Base-by-base conservation (phyloP, 352 stramenopile genomes). In the Detonula confervacea region DNA sequence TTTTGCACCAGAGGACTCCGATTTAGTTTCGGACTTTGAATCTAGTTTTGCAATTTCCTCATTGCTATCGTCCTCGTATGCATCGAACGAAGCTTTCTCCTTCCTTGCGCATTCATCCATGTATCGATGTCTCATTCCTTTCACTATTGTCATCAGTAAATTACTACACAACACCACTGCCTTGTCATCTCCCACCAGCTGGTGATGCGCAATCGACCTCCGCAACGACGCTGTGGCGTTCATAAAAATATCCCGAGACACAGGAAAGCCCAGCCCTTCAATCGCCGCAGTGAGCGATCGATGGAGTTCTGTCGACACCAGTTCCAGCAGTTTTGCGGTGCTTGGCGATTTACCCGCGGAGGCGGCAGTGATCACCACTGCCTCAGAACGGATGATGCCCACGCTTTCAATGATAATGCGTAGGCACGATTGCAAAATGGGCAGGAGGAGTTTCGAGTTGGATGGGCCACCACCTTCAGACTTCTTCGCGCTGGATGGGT, bases 381-480 rank as follows among this genome's bases (percentile, higher is more conserved):
- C 81, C 44, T 88, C 78, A 35, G 52, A 77, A 7, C 78, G 72
- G 46, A 87, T 73, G 33, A 87, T 77, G 0, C 72, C 76, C 18
- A 87, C 61, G 39, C 63, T 72, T 39, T 67, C 75, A 25, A 93
- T 14, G 14, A 90, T 47, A 44, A 87, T 74, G 47, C 90, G 77
- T 33, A 93, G 60, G 51, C 79, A 88, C 8, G 90, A 90, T 39
- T 91, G 87, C 14, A 95, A 72, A 54, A 95, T 89, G 16, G 88
- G 90, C 6, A 95, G 66, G 14, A 95, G 73, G 11, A 93, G 70
- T 51, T 91, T 93, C 20, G 90, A 88, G 52, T 86, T 81, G 18
- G 73, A 71, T 47, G 56, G 49, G n/a, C n/a, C n/a, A n/a, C n/a
- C n/a, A 25, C 14, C 44, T 14, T 68, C 54, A 29, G 51, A 46